Evolutionary conservation across 108 stramenopile genomes (phyloP).

Genomic region (Cyclotella kingstonii): DNA sequence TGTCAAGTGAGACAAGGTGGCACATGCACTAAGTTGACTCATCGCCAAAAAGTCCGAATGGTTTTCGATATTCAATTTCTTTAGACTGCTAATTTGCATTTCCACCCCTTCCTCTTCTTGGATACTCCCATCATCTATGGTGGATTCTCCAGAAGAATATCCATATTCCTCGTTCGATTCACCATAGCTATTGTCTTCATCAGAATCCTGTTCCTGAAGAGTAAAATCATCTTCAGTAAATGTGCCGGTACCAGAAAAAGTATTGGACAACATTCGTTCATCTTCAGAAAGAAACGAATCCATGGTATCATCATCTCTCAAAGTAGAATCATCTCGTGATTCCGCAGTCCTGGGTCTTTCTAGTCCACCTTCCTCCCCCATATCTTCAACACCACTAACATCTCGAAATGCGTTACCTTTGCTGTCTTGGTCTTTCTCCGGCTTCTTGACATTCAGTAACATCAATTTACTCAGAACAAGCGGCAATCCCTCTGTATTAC

Average conservation of each 20-base stretch:
- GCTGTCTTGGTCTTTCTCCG: conserved; percentile 13
- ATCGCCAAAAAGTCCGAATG: conserved; percentile 41
- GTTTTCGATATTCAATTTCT: conserved; percentile 46
- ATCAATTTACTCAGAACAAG: conserved; percentile 42
- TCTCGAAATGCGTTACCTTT: too few species aligned
- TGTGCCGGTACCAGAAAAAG: conserved; percentile 21
- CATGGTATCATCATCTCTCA: conserved; percentile 5
- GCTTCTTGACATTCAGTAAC: conserved; percentile 12
- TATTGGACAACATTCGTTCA: conserved; percentile 21
- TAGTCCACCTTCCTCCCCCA: not conserved
- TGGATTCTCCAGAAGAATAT: not conserved
- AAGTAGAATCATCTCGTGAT: conserved; percentile 4
- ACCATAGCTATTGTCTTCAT: not conserved
- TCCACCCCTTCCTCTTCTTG: conserved; percentile 37
- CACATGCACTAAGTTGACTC: conserved; percentile 74
- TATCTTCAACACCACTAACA: conserved; percentile 3
- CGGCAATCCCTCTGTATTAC: conserved; percentile 33
- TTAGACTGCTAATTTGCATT: conserved; percentile 46
- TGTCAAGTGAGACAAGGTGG: conserved; percentile 74
- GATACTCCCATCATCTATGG: conserved; percentile 19
- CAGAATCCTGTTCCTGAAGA: conserved; percentile 11
- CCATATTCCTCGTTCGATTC: conserved; percentile 19
- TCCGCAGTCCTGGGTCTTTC: conserved; percentile 5
- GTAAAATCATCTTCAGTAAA: conserved; percentile 31
- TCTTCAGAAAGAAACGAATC: conserved; percentile 14